Percentiles rank a stretch among this genome's conserved stretches.
phyloP scores from a whole-genome alignment of 495 filamentous ascomycete genomes.

The Friedmanniomyces simplex region DNA sequence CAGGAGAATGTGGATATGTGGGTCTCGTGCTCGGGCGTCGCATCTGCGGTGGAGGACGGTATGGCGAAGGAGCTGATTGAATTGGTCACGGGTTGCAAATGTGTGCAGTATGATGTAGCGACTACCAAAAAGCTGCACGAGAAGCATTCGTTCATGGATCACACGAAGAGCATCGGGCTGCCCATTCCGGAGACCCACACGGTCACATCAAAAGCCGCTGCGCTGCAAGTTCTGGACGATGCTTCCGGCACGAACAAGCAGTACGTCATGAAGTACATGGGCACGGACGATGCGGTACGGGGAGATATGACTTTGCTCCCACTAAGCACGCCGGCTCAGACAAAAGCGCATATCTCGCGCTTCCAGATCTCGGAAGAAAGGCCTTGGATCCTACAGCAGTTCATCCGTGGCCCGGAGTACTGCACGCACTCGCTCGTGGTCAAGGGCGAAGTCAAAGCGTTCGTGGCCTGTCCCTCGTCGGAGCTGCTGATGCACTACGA shows the following conservation, averaged over 20 bases:
- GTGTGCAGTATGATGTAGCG: constrained; percentile 45
- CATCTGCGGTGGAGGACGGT: constrained; percentile 51
- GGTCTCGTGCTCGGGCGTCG: constrained; percentile 58
- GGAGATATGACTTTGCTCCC: constrained; percentile 47
- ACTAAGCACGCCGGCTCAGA: constrained; percentile 40
- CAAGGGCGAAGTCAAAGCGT: constrained; percentile 47
- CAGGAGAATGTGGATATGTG: constrained; percentile 58
- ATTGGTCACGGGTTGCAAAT: constrained; percentile 45
- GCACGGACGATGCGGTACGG: constrained; percentile 37
- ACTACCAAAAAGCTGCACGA: constrained; percentile 45
- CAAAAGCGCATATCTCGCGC: constrained; percentile 42
- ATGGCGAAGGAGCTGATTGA: constrained; percentile 53
- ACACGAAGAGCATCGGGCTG: constrained; percentile 42
- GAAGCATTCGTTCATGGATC: constrained; percentile 48
- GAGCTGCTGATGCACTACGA: constrained; percentile 54
- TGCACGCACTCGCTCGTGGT: constrained; percentile 59
- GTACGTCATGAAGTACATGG: constrained; percentile 53
- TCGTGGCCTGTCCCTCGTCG: constrained; percentile 50
- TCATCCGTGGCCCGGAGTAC: constrained; percentile 52
- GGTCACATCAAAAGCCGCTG: constrained; percentile 46
- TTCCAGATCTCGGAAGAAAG: constrained; percentile 44
- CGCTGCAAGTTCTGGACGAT: constrained; percentile 45
- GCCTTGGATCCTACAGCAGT: constrained; percentile 63
- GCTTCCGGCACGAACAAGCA: constrained; percentile 34
- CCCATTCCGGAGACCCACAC: constrained; percentile 48